These are phyloP conservation scores for Salix caprea DNA, from an alignment of 345 rosid species.

Conservation along the genomic window DNA sequence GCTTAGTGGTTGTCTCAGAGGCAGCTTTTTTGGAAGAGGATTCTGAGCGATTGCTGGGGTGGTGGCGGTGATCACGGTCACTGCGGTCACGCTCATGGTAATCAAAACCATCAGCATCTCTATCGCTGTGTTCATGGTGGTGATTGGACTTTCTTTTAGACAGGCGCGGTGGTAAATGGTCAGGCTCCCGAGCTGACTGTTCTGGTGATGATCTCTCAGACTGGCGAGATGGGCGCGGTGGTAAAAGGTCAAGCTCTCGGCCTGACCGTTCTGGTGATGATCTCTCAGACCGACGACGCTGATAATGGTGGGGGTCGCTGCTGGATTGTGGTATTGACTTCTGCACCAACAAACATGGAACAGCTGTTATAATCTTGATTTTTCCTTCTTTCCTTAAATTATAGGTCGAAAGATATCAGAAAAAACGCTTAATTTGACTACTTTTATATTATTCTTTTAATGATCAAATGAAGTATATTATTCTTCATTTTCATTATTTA, in stretches of 20 bases:
- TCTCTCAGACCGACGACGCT: conserved; percentile 49
- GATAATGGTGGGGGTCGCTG: conserved; percentile 28
- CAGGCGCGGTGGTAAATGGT: conserved; percentile 44
- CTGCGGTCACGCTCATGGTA: conserved; percentile 29
- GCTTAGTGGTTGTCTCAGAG: conserved; percentile 26
- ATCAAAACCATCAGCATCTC: conserved; percentile 29
- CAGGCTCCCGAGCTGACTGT: conserved; percentile 35
- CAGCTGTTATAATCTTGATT: not conserved
- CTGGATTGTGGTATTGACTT: conserved; percentile 37
- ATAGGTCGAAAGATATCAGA: not conserved
- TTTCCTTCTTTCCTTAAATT: not conserved
- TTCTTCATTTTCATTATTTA: not conserved
- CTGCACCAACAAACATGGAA: conserved; percentile 21
- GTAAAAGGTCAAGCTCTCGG: conserved; percentile 38
- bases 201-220: conserved; percentile 49
- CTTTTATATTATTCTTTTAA: too few relatives aligned
- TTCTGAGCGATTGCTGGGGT: conserved; percentile 41
- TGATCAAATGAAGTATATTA: not conserved
- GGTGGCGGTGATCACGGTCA: conserved; percentile 18
- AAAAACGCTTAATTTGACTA: not conserved
- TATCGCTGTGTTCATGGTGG: conserved; percentile 27
- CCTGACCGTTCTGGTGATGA: conserved; percentile 41
- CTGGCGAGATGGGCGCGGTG: conserved; percentile 45
- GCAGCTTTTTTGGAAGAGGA: conserved; percentile 35
- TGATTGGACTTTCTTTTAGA: conserved; percentile 62